phyloP scores from a whole-genome alignment of 495 filamentous ascomycete genomes.

The Annulohypoxylon maeteangense region DNA sequence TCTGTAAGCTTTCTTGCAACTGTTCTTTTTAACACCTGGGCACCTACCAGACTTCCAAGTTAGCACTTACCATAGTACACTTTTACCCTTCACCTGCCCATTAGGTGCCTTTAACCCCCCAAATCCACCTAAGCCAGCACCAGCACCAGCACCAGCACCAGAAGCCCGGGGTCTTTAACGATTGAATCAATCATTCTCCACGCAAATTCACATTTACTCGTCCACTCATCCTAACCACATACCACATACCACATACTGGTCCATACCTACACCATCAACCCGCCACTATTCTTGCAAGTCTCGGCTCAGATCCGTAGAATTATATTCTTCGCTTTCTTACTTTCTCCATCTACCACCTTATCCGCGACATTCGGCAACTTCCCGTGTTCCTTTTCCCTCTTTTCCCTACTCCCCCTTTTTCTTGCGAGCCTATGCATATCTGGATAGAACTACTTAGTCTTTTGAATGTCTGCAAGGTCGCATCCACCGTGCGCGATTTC shows the following conservation, averaged over 20 bases:
- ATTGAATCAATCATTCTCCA: constrained; percentile 14
- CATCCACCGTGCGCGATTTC: constrained; percentile 45
- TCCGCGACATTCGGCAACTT: constrained; percentile 20
- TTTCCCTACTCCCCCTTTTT: constrained; percentile 5
- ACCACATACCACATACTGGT: constrained; percentile 30
- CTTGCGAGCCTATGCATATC: constrained; percentile 34
- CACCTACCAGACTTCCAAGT: not conserved
- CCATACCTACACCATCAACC: constrained; percentile 17
- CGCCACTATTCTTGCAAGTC: constrained; percentile 38
- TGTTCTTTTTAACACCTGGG: constrained; percentile 11
- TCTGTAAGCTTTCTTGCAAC: constrained; percentile 35
- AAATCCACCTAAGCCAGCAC: constrained; percentile 2
- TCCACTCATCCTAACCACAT: not conserved
- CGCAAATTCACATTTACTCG: constrained; percentile 1
- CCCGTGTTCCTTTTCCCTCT: not conserved
- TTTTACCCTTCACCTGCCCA: too few relatives aligned
- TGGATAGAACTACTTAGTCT: constrained; percentile 40
- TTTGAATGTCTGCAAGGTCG: constrained; percentile 47
- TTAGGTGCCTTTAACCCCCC: not conserved
- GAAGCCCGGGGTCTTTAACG: constrained; percentile 25
- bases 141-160: not conserved
- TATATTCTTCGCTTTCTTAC: constrained; percentile 37
- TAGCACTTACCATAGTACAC: too few relatives aligned
- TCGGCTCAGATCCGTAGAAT: constrained; percentile 42
- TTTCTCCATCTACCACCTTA: constrained; percentile 1